A percentile compares a stretch with the other conserved stretches of the same genome.
Evolutionary conservation across 148 eudicot genomes (phyloP).

Genomic region (Euryodendron excelsum): DNA sequence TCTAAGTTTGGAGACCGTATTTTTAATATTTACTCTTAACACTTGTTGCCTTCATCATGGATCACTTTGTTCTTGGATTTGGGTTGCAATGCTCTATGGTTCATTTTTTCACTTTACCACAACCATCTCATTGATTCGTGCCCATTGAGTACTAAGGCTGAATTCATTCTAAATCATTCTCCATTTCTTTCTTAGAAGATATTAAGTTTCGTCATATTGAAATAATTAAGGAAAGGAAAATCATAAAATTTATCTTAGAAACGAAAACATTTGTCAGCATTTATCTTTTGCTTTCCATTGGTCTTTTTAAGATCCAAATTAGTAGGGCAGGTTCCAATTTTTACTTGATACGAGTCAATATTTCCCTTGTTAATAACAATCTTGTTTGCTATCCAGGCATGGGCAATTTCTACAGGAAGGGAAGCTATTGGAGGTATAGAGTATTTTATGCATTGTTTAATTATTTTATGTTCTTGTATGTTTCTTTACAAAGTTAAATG

Average conservation of each 20-base stretch:
- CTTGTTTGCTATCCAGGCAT: conserved; percentile 43
- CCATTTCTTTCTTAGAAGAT: neutral
- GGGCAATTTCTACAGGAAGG: conserved; percentile 69
- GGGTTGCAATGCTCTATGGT: neutral
- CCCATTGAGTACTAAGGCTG: neutral
- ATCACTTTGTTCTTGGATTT: no score
- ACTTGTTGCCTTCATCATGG: neutral
- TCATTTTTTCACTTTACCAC: neutral
- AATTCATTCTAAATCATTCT: neutral
- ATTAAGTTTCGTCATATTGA: neutral
- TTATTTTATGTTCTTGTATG: neutral
- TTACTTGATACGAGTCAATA: neutral
- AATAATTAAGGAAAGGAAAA: neutral
- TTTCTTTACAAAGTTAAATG: neutral
- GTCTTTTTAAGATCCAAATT: no score
- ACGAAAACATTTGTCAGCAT: neutral
- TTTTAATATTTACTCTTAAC: neutral
- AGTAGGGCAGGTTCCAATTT: neutral
- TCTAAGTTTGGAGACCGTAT: neutral
- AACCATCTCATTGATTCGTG: neutral
- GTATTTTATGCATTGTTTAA: neutral
- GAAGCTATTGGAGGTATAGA: conserved; percentile 64
- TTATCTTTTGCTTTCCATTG: neutral
- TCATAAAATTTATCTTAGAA: neutral
- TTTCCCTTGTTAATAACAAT: neutral